These are phyloP conservation scores for Cornus kousa DNA, from an alignment of 148 eudicot genomes.

Conservation along the genomic window DNA sequence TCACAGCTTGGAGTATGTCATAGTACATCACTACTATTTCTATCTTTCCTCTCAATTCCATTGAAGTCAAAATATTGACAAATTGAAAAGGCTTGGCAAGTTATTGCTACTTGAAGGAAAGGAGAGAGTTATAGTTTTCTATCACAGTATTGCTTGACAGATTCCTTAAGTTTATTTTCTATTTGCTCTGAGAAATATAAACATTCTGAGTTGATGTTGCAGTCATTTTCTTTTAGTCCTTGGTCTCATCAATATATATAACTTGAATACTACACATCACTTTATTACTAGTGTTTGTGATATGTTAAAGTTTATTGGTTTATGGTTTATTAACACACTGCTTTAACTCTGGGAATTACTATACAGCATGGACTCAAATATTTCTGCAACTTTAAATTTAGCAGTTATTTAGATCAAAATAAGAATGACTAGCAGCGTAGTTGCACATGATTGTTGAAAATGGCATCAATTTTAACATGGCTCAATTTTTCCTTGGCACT, in stretches of 20 bases:
- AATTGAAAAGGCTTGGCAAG: not conserved
- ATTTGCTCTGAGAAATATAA: not conserved
- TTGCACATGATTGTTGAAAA: not conserved
- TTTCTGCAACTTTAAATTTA: not conserved
- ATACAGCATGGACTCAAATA: not conserved
- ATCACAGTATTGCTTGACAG: not conserved
- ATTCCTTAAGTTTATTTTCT: not conserved
- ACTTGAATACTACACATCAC: not conserved
- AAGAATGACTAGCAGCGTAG: not conserved
- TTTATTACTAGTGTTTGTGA: not conserved
- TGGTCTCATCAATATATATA: not conserved
- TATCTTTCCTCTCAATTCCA: not conserved
- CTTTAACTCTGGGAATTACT: not conserved
- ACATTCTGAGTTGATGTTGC: not conserved
- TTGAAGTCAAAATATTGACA: no score
- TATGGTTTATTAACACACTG: not conserved
- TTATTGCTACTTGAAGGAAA: not conserved
- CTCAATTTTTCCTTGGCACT: slow-evolving; percentile 4
- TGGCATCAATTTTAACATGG: not conserved
- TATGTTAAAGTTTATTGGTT: not conserved
- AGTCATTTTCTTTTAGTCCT: not conserved
- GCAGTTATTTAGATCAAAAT: not conserved
- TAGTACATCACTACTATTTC: not conserved
- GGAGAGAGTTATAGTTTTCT: not conserved
- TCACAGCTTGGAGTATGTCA: no score